A percentile compares a stretch with the other conserved stretches of the same genome.
Conservation (phyloP, 139 green algal species). For the Picochlorum sp. region DNA sequence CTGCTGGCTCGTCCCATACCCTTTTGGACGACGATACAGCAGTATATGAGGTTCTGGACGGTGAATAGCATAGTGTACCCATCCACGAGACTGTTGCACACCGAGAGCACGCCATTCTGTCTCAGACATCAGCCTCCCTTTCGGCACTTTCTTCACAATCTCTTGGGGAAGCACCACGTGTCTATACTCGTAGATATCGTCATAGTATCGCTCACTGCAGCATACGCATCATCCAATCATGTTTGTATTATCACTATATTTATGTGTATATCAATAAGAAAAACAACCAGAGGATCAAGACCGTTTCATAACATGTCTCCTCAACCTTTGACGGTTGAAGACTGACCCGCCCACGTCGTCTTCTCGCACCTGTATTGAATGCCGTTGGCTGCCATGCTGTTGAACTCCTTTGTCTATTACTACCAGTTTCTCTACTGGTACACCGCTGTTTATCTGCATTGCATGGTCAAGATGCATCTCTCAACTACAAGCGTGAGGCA, state of each 20-base stretch:
- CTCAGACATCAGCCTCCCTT: conserved; percentile 84
- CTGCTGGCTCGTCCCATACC: conserved; percentile 11
- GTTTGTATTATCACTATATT: background rate
- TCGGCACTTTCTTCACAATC: conserved; percentile 79
- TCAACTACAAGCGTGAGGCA: too few species aligned
- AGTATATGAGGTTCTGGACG: conserved; percentile 94
- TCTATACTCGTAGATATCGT: conserved; percentile 85
- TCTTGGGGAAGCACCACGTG: conserved; percentile 92
- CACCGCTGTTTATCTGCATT: too few species aligned
- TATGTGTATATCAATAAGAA: too few species aligned
- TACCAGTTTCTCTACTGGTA: too few species aligned
- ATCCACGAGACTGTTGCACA: conserved; percentile 93
- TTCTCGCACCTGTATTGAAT: conserved; percentile 22
- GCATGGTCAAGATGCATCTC: too few species aligned
- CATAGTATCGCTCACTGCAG: conserved; percentile 88
- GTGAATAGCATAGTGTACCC: conserved; percentile 95
- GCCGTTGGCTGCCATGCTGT: conserved; percentile 11
- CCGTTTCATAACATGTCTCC: too few species aligned
- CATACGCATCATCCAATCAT: background rate
- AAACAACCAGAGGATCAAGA: too few species aligned
- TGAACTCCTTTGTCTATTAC: background rate
- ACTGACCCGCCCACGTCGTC: too few species aligned
- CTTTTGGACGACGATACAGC: conserved; percentile 72
- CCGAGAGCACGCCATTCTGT: conserved; percentile 88
- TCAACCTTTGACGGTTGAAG: too few species aligned